phyloP scores from a whole-genome alignment of 345 rosid species.

The Citrus inodora region DNA sequence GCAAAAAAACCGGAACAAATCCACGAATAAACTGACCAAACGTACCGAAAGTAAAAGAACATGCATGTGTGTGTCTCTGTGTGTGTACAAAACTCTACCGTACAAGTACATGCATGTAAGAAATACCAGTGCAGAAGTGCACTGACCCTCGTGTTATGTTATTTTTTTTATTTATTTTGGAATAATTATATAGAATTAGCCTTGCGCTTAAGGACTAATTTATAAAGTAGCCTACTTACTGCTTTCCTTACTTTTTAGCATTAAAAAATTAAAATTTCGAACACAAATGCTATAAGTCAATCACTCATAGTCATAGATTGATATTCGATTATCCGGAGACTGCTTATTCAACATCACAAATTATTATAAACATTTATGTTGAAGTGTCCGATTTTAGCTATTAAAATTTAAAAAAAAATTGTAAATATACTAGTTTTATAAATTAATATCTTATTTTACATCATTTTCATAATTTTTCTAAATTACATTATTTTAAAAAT shows the following conservation, averaged over 20 bases:
- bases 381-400: not conserved
- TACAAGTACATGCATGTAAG: not conserved
- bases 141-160: not conserved
- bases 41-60: not conserved
- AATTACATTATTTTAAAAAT: no score
- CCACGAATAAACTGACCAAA: not conserved
- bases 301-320: no score
- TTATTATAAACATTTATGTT: no score
- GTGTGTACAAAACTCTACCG: no score
- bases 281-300: no score
- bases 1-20: not conserved
- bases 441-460: not conserved
- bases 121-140: not conserved
- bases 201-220: no score
- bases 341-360: no score
- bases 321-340: no score
- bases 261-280: no score
- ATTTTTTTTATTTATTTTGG: not conserved
- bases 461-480: not conserved
- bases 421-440: not conserved
- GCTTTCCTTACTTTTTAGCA: no score
- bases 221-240: not conserved
- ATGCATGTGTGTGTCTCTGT: no score
- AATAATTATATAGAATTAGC: not conserved
- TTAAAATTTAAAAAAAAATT: accelerated